Evolutionary conservation across 352 stramenopile species (phyloP), one percentile per base, ranked within the genome.

Genomic region (Pythium vanterpoolii): DNA sequence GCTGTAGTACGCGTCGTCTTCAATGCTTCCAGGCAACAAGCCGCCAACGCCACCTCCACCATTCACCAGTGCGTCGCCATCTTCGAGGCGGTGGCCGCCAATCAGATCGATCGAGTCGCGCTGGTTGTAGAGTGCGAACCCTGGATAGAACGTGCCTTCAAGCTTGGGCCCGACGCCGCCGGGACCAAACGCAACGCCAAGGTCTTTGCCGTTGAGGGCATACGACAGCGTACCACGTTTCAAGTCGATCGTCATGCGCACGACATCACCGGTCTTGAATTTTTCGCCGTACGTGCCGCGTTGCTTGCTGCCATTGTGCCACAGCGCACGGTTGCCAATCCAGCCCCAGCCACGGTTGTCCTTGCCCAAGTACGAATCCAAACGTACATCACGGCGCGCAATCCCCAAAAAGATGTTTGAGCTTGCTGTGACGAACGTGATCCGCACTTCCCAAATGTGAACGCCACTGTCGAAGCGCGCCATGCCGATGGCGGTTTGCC

Each of bases 281-380:
- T 96, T 95, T 45, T 96, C 86, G 7, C 88, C 88, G 50, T 96
- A 96, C 13, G 88, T 95, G 8, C 85, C 86, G 14, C 88, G 83
- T 56, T 96, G 86, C 63, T 96, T 96, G 65, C 83, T 93, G 1
- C 88, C 88, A 54, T 96, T 96, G 66, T 96, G 86, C 87, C 88
- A 96, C 6, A 95, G 69, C 23, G 86, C 88, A 28, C 86, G 84
- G 56, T 96, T 96, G 14, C 88, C 88, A 38, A 96, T 96, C 83
- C 88, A 96, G 9, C 87, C 88, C 88, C 88, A 96, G 14, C 88
- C 87, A 24, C 87, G 84, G 55, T 95, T 96, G 61, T 96, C 88
- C 40, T 96, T 96, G n/a, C 88, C 88, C 26, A 96, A 61, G 42
- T 96, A 96, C 21, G 88, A 96, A 45, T 96, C 85, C 10, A 96